Conservation (phyloP, 352 stramenopile species). For the Phytopythium ostracodes region DNA sequence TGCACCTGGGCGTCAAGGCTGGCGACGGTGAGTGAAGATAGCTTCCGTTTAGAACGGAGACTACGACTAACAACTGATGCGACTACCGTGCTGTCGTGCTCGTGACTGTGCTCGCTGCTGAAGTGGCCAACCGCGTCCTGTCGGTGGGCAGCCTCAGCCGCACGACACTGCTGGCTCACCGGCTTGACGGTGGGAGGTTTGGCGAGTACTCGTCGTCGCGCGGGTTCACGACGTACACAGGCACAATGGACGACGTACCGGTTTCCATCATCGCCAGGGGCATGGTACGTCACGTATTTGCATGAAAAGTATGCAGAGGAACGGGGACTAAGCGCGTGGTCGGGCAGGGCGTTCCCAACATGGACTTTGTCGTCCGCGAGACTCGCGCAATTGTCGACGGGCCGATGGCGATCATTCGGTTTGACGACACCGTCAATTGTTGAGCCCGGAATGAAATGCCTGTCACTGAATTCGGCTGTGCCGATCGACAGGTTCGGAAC, state of each 20-base stretch:
- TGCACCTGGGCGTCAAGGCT: constrained; percentile 37
- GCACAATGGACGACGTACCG: constrained; percentile 29
- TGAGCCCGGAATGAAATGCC: background rate
- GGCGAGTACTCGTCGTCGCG: constrained; percentile 30
- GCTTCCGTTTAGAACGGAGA: background rate
- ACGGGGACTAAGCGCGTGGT: no score
- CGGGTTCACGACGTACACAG: constrained; percentile 64
- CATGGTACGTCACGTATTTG: constrained; percentile 29
- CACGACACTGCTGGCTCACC: constrained; percentile 22
- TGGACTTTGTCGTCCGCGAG: constrained; percentile 76
- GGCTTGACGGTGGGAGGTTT: constrained; percentile 28
- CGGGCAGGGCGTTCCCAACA: constrained; percentile 59
- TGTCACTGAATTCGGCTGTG: background rate
- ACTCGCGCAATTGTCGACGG: constrained; percentile 40
- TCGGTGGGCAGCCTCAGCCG: constrained; percentile 40
- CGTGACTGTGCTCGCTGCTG: background rate
- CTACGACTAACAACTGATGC: background rate
- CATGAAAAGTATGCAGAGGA: no score
- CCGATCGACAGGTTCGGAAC: constrained; percentile 37
- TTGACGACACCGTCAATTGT: no score
- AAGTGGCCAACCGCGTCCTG: constrained; percentile 44
- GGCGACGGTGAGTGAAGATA: constrained; percentile 23
- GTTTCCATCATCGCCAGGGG: constrained; percentile 61
- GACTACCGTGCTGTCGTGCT: no score
- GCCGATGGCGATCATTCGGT: constrained; percentile 52